Conservation (phyloP, 2,329 filamentous ascomycete species). For the Xylaria sp. region DNA sequence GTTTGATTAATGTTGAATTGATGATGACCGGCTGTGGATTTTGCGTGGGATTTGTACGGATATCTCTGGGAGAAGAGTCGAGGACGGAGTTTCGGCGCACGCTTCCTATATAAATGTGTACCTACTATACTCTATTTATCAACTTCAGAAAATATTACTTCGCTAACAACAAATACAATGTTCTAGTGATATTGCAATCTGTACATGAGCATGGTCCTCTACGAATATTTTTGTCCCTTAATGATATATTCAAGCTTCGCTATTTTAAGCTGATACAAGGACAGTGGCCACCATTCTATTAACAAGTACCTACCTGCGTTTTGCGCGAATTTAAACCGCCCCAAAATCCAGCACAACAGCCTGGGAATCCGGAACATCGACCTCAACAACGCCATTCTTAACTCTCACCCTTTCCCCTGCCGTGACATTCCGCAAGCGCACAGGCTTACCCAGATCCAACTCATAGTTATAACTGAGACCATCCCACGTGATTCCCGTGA, state of each 20-base stretch:
- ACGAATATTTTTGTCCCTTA: too few species aligned
- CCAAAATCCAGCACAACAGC: conserved; percentile 53
- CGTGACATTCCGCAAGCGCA: conserved; percentile 65
- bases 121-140: conserved; percentile 17
- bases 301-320: background rate
- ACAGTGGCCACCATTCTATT: background rate
- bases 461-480: conserved; percentile 71
- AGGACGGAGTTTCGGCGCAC: conserved; percentile 33
- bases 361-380: conserved; percentile 57
- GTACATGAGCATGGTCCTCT: background rate
- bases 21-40: conserved; percentile 16
- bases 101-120: conserved; percentile 25
- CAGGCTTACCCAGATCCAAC: conserved; percentile 63
- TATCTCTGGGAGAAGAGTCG: conserved; percentile 1
- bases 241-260: background rate
- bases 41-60: conserved; percentile 21
- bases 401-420: conserved; percentile 56
- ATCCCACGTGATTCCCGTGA: conserved; percentile 70
- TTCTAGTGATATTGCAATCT: background rate
- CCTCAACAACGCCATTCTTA: conserved; percentile 51
- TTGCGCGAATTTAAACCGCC: conserved; percentile 13
- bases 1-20: conserved; percentile 15
- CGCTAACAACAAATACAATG: background rate
- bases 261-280: background rate
- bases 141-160: conserved; percentile 17